Base-by-base conservation (phyloP, 371 early-diverging fungal genomes). In the Gilbertella persicaria region DNA sequence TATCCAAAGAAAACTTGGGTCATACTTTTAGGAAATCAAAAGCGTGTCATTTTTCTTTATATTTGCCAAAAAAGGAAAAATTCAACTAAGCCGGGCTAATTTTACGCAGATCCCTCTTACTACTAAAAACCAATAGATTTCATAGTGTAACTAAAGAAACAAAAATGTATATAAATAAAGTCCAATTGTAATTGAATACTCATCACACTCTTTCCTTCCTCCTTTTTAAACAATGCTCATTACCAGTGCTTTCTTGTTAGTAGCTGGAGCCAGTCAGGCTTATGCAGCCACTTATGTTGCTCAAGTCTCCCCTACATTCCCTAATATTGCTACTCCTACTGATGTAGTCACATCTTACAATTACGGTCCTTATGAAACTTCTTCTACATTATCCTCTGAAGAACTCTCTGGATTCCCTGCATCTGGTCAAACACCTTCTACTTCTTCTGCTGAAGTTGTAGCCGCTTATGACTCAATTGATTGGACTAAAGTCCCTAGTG, bases 341-440 rank as follows among this genome's bases (percentile, higher is more conserved):
- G 61, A 48, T 26, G 55, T 51, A 16, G 55, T 45, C 1, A 45
- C 55, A 3, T 37, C 52, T 26, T 62, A 62, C 38, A 51, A 55
- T 19, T 14, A 52, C 23, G 44, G 39, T 24, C 47, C 40, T 17
- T 52, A 47, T 25, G 44, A 62, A 19, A 46, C 35, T 3, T 30
- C 52, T 14, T 2, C 43, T 17, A 37, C 51, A n/a, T 52, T 62
- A 23, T 36, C 46, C 2, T 56, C 39, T 14, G 25, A 33, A 7
- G 16, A 36, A 19, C 37, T 62, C 12, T 28, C 12, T 5, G 52
- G 52, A 3, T 78, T 70, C 23, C 78, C 78, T 42, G 48, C 46
- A n/a, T 45, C 62, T 14, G 72, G 78, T 71, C 41, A 40, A 26
- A 23, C 58, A 2, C 71, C 78, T 26, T 41, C 60, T 25, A 65